Evolutionary conservation across 768 basidiomycete species (phyloP), one percentile per base, ranked within the genome.

Genomic region (Tricholoma sp.): DNA sequence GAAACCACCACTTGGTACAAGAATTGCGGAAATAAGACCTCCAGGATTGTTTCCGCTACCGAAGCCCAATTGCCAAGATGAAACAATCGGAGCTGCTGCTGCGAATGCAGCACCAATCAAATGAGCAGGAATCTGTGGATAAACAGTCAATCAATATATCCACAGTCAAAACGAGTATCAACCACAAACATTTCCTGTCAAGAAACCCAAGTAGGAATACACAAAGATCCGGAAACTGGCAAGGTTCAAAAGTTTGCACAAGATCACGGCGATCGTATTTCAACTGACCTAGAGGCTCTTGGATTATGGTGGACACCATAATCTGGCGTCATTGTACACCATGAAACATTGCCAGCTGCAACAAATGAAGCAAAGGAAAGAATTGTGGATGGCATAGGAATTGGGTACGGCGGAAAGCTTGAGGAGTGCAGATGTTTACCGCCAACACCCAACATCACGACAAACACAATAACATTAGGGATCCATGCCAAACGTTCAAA

Each of bases 81-180:
- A 80, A 37, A 88, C 77, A 11, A 65, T 73, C 0, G 81, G 73
- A 0, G 83, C 77, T 13, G 85, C 79, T 11, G 81, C 72, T 1
- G 80, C 82, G 53, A 85, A 85, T 0, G 86, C 86, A 0, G 87
- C 87, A 1, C 90, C 90, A 11, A 91, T 70, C 64, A 84, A 78
- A 66, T 74, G 72, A 50, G 67, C 63, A 18, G 67, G 78, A 71
- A 60, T 78, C 71, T 61, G n/a, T n/a, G 24, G 24, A 24, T 24
- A 24, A 24, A 24, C 4, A 1, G 75, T 42, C 17, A 34, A 33
- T 45, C 47, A n/a, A 50, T n/a, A n/a, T n/a, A n/a, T n/a, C n/a
- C n/a, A n/a, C 13, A 5, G 17, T 42, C 34, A 31, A 47, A 24
- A 20, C n/a, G 6, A 17, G 13, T 24, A 20, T 24, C 13, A 37